These are phyloP conservation scores for Aspergillus kassunensis DNA, from an alignment of 495 filamentous ascomycete genomes.

Conservation along the genomic window DNA sequence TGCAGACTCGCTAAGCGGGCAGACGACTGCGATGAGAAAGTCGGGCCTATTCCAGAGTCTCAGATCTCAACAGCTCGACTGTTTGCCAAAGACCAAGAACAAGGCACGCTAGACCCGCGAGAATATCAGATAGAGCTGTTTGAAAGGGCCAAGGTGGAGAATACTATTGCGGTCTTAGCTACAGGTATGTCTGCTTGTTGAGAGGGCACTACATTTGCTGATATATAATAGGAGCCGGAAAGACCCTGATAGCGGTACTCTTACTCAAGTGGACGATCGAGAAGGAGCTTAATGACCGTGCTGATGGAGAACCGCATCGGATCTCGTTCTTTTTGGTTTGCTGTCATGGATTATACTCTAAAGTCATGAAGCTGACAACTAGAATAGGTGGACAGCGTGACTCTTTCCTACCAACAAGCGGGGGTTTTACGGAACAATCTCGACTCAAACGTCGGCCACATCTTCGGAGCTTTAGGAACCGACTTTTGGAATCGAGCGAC, in stretches of 20 bases:
- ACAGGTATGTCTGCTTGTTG: constrained; percentile 53
- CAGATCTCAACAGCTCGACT: constrained; percentile 41
- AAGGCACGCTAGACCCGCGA: constrained; percentile 62
- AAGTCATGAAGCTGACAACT: neutral
- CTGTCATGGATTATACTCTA: neutral
- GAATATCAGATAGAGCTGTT: constrained; percentile 94
- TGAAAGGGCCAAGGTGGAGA: constrained; percentile 78
- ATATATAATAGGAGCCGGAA: constrained; percentile 69
- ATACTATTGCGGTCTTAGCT: constrained; percentile 94
- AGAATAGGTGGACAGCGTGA: constrained; percentile 74
- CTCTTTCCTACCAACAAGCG: constrained; percentile 86
- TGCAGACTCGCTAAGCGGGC: constrained; percentile 42
- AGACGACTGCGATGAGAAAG: constrained; percentile 20
- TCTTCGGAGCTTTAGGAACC: constrained; percentile 69
- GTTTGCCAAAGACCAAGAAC: constrained; percentile 35
- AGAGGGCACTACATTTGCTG: neutral
- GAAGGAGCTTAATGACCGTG: constrained; percentile 70
- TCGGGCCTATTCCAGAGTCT: constrained; percentile 13
- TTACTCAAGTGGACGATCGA: constrained; percentile 75
- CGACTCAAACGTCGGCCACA: constrained; percentile 70
- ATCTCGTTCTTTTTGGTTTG: constrained; percentile 79
- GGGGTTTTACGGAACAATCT: constrained; percentile 80
- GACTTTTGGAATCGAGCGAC: constrained; percentile 62
- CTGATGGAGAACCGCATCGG: constrained; percentile 52
- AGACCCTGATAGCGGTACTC: constrained; percentile 90